Percentiles rank a stretch among this genome's conserved stretches.
Conservation (phyloP, 495 filamentous ascomycete genomes). For the Aspergillus heteromorphus region DNA sequence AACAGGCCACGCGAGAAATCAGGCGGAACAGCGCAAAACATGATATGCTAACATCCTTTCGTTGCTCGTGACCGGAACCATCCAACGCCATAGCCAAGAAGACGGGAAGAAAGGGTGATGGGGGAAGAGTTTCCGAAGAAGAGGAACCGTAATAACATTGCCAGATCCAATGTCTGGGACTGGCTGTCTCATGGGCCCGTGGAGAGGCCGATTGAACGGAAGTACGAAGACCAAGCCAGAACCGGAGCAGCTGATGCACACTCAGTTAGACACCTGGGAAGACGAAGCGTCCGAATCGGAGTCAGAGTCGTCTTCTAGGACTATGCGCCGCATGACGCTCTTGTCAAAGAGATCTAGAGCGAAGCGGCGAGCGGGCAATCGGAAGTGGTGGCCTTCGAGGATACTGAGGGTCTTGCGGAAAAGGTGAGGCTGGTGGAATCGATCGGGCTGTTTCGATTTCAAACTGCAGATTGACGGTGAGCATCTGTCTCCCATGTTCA, state of each 20-base stretch:
- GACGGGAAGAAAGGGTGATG: neutral
- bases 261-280: constrained; percentile 20
- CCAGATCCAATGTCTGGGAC: neutral
- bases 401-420: constrained; percentile 80
- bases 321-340: constrained; percentile 73
- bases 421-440: constrained; percentile 68
- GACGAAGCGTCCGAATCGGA: constrained; percentile 32
- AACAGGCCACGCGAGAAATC: neutral
- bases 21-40: constrained; percentile 5
- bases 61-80: constrained; percentile 16
- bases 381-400: constrained; percentile 86
- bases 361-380: constrained; percentile 76
- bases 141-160: neutral
- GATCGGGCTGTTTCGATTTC: constrained; percentile 59
- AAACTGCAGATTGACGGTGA: constrained; percentile 39
- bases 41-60: constrained; percentile 16
- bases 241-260: neutral
- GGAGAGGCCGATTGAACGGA: neutral
- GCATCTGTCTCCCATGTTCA: neutral
- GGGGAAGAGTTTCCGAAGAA: neutral
- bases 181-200: neutral
- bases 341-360: constrained; percentile 93
- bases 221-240: neutral
- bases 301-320: constrained; percentile 60
- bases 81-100: constrained; percentile 10